These are phyloP conservation scores for Mycosphaerella sp. DNA, from an alignment of 2,329 filamentous ascomycete genomes.

Conservation along the genomic window DNA sequence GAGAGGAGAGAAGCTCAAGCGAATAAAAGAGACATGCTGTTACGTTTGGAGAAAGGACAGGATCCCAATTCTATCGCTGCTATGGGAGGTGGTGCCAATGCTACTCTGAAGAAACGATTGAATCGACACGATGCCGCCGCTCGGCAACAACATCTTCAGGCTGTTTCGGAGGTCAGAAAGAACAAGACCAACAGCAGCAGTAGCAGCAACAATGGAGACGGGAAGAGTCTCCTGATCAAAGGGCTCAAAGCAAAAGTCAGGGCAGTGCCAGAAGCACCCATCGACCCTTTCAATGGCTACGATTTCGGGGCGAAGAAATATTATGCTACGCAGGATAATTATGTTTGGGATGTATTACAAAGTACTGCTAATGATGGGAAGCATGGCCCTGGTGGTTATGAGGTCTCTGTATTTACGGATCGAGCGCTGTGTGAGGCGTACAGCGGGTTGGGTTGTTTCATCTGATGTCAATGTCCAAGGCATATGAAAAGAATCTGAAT, in stretches of 20 bases:
- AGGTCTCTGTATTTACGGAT: conserved; percentile 71
- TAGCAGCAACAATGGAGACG: conserved; percentile 28
- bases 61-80: conserved; percentile 52
- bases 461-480: conserved; percentile 36
- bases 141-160: conserved; percentile 39
- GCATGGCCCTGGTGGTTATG: conserved; percentile 74
- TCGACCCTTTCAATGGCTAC: conserved; percentile 82
- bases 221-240: conserved; percentile 55
- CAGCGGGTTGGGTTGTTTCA: conserved; percentile 77
- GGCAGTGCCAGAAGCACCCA: conserved; percentile 63
- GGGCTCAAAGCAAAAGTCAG: conserved; percentile 63
- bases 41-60: conserved; percentile 59
- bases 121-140: conserved; percentile 49
- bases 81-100: conserved; percentile 38
- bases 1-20: conserved; percentile 60
- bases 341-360: conserved; percentile 70
- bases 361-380: conserved; percentile 58
- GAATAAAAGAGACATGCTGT: conserved; percentile 62
- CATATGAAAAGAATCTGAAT: neutral
- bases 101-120: conserved; percentile 68
- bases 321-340: conserved; percentile 62
- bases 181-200: conserved; percentile 19
- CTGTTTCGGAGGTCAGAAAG: conserved; percentile 37
- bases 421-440: conserved; percentile 84
- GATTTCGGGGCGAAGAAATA: conserved; percentile 58